phyloP scores from a whole-genome alignment of 768 basidiomycete genomes.

The Albatrellus ellisii region DNA sequence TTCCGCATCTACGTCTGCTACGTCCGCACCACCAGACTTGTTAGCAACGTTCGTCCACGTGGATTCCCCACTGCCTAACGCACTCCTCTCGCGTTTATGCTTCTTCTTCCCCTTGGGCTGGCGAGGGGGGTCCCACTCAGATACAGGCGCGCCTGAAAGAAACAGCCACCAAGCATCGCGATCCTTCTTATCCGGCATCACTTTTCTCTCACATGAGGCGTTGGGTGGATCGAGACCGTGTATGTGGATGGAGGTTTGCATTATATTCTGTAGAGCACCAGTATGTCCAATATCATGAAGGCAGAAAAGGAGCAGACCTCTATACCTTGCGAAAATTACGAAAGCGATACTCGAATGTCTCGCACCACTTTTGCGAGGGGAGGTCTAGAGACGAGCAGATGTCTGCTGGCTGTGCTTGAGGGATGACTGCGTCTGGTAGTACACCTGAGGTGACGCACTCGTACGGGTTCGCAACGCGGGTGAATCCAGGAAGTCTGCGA shows the following conservation, averaged over 20 bases:
- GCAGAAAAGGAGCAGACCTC: background rate
- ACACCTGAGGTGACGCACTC: conserved; percentile 21
- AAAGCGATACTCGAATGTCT: conserved; percentile 42
- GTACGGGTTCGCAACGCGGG: conserved; percentile 60
- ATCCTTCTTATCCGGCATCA: conserved; percentile 59
- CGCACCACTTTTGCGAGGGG: conserved; percentile 59
- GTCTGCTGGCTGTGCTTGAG: too few species aligned
- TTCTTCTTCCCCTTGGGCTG: conserved; percentile 18
- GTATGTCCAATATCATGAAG: conserved; percentile 6
- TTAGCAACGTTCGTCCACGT: background rate
- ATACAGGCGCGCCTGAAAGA: conserved; percentile 52
- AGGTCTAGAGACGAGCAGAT: too few species aligned
- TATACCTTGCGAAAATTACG: conserved; percentile 52
- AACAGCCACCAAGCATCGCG: conserved; percentile 76
- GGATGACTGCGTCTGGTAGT: conserved; percentile 9
- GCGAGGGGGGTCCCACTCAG: conserved; percentile 50
- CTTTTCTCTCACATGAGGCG: conserved; percentile 15
- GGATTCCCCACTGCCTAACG: background rate
- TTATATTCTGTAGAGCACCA: conserved; percentile 38
- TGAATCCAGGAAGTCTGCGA: conserved; percentile 46
- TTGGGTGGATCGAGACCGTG: conserved; percentile 19
- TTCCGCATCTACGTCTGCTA: background rate
- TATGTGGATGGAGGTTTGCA: conserved; percentile 45
- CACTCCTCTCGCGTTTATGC: conserved; percentile 9
- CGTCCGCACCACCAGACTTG: background rate